Conservation (phyloP, 1,284 basidiomycete species). For the Trichosporon inkin region DNA sequence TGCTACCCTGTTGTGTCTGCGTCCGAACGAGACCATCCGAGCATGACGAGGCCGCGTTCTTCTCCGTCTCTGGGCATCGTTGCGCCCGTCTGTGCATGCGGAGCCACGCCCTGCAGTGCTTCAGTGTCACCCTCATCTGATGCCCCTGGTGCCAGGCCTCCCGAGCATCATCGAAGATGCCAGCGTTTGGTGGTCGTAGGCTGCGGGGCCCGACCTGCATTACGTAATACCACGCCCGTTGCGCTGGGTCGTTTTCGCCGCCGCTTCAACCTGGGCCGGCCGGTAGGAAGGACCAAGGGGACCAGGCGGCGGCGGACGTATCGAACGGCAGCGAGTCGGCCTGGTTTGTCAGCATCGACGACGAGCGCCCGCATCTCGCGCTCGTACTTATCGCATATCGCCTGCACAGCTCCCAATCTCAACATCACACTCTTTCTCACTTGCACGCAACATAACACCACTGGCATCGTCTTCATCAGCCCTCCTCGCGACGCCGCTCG, state of each 20-base stretch:
- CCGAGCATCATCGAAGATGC: background rate
- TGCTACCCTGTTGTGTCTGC: too few relatives aligned
- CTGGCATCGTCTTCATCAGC: too few relatives aligned
- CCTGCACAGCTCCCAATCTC: background rate
- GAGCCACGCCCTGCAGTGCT: background rate
- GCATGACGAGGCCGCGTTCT: too few relatives aligned
- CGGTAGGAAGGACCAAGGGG: background rate
- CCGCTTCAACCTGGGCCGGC: background rate
- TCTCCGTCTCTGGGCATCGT: too few relatives aligned
- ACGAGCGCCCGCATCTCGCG: background rate
- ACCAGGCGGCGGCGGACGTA: background rate
- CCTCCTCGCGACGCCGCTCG: constrained; percentile 3
- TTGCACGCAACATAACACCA: background rate
- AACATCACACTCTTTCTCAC: background rate
- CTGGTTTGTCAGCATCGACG: constrained; percentile 7
- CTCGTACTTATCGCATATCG: background rate
- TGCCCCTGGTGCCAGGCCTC: background rate
- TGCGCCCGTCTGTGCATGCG: background rate
- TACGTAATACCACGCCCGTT: too few relatives aligned
- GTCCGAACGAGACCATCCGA: too few relatives aligned
- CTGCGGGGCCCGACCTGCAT: too few relatives aligned
- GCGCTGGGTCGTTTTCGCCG: background rate
- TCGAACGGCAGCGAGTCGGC: background rate
- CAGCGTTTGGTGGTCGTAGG: background rate
- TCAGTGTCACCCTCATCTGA: background rate